phyloP scores from a whole-genome alignment of 441 rosid species.

The Capsella rubella region DNA sequence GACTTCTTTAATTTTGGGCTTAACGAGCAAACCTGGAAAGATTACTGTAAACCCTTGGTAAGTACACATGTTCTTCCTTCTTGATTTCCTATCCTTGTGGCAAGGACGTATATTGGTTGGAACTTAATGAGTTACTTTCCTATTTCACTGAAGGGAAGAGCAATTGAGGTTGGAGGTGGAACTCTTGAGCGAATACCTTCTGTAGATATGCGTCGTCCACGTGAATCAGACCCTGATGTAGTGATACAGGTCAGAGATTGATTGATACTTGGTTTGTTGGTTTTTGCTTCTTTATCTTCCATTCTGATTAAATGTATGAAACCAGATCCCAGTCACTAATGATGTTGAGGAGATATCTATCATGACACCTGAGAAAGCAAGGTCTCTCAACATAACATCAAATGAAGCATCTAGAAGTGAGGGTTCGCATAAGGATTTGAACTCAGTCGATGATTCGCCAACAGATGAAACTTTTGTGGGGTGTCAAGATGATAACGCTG shows the following conservation, averaged over 20 bases:
- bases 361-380: slow-evolving; percentile 43
- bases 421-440: slow-evolving; percentile 32
- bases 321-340: slow-evolving; percentile 62
- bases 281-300: slow-evolving; percentile 23
- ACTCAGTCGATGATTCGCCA: slow-evolving; percentile 36
- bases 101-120: slow-evolving; percentile 12
- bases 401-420: slow-evolving; percentile 38
- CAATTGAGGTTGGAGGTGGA: slow-evolving; percentile 66
- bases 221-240: slow-evolving; percentile 62
- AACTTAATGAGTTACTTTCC: slow-evolving; percentile 16
- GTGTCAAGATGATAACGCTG: slow-evolving; percentile 37
- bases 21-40: slow-evolving; percentile 40
- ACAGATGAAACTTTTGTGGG: slow-evolving; percentile 46
- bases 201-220: slow-evolving; percentile 50
- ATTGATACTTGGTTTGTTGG: slow-evolving; percentile 20
- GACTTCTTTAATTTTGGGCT: slow-evolving; percentile 38
- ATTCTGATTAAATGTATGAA: slow-evolving; percentile 39
- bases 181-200: slow-evolving; percentile 63
- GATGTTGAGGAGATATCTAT: slow-evolving; percentile 47
- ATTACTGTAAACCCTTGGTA: slow-evolving; percentile 36
- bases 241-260: slow-evolving; percentile 65
- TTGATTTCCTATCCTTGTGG: not conserved
- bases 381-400: slow-evolving; percentile 31
- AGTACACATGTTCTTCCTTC: slow-evolving; percentile 11
- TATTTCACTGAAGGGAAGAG: slow-evolving; percentile 62